Percentiles rank a stretch among this genome's conserved stretches.
phyloP scores from a whole-genome alignment of 2,329 filamentous ascomycete species.

The Orbilia ellipsospora region DNA sequence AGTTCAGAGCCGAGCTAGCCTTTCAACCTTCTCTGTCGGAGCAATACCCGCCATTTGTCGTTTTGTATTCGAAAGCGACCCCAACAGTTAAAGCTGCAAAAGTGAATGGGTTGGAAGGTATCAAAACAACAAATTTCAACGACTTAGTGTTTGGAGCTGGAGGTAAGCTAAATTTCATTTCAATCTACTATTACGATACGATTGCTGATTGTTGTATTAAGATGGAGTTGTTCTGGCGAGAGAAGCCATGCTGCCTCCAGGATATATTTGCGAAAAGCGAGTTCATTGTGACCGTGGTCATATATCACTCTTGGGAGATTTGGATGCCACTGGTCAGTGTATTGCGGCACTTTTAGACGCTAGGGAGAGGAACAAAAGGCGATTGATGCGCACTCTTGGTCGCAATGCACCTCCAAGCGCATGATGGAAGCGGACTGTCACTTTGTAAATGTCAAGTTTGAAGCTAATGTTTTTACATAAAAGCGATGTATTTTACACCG shows the following conservation, averaged over 20 bases:
- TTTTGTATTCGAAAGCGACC: constrained; percentile 87
- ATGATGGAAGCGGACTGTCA: neutral
- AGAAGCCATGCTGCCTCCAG: constrained; percentile 84
- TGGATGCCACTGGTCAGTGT: constrained; percentile 81
- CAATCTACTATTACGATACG: neutral
- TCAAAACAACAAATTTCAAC: constrained; percentile 83
- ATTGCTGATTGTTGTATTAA: constrained; percentile 64
- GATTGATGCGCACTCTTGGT: constrained; percentile 36
- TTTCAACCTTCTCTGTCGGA: constrained; percentile 72
- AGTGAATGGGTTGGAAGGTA: constrained; percentile 77
- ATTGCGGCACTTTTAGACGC: constrained; percentile 67
- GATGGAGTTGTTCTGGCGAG: constrained; percentile 89
- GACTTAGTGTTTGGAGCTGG: constrained; percentile 81
- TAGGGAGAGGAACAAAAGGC: constrained; percentile 72
- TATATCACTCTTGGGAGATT: constrained; percentile 84
- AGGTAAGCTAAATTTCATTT: constrained; percentile 11
- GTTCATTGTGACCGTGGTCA: constrained; percentile 86
- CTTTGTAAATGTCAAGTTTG: neutral
- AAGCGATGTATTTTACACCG: too few species aligned
- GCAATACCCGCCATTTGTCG: constrained; percentile 80
- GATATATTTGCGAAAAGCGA: constrained; percentile 78
- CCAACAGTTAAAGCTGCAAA: constrained; percentile 86
- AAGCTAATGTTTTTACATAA: neutral
- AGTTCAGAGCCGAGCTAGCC: constrained; percentile 79
- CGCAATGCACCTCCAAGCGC: constrained; percentile 40